Evolutionary conservation across 2,329 filamentous ascomycete genomes (phyloP), one percentile per base, ranked within the genome.

Genomic region (Mycosphaerella arachidis): DNA sequence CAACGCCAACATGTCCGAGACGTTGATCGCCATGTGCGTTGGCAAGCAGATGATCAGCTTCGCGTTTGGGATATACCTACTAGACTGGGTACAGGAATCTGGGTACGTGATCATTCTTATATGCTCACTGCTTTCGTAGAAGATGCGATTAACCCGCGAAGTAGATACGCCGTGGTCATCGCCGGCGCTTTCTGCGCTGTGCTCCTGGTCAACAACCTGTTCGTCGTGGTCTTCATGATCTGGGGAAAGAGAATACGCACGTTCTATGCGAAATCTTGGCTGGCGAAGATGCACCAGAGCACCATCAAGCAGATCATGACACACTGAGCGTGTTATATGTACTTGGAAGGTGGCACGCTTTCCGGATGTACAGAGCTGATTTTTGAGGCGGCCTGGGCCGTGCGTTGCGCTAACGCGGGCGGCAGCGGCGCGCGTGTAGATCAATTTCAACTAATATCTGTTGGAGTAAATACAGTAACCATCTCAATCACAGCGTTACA

Each of bases 1-100:
- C 70, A 81, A 79, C 20, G 76, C 79, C 35, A 84, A 85, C 64
- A 81, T 83, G n/a, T 81, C 79, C 27, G 84, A 86, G 72, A 85
- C 86, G 83, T 77, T 86, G 10, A 86, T 76, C 53, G 73, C 73
- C 8, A 75, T 75, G 72, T 68, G 72, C 30, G 33, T 69, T 31
- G 72, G 73, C 35, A 76, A 75, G 57, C 72, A 74, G 55, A 67
- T 72, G 10, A 75, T 75, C 43, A 67, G 60, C 31, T 76, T 75
- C 46, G 74, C 59, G 6, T 66, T 65, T 54, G 68, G 72, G 7
- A 66, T 74, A 27, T 73, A 37, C 3, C n/a, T 50, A 6, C n/a
- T 27, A 20, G 29, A 24, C 46, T 29, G 46, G 46, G 46, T 50
- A 20, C 20, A 50, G 18, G 24, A 50, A 20, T 50, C 46, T 29